phyloP scores from a whole-genome alignment of 2,329 filamentous ascomycete genomes.

The Cercospora sp. region DNA sequence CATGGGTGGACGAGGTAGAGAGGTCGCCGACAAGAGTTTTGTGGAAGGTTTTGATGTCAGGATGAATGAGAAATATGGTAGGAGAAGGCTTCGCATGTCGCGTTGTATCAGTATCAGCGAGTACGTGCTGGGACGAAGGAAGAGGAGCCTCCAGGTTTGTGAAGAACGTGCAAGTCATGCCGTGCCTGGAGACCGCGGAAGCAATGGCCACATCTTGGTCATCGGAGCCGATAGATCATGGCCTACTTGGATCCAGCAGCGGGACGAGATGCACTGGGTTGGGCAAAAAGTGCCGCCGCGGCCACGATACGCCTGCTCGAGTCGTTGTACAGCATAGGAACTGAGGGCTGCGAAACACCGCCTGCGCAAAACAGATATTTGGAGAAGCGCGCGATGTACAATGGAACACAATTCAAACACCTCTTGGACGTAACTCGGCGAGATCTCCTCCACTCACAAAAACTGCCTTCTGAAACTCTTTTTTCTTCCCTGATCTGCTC shows the following conservation, averaged over 20 bases:
- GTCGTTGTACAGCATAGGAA: not conserved
- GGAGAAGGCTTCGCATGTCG: not conserved
- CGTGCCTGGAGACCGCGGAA: too few species aligned
- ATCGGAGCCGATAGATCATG: too few species aligned
- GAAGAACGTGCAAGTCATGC: not conserved
- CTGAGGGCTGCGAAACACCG: too few species aligned
- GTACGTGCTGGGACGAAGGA: too few species aligned
- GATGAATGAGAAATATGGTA: not conserved
- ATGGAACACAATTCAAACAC: not conserved
- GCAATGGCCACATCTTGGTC: too few species aligned
- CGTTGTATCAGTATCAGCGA: not conserved
- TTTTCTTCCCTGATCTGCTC: not conserved
- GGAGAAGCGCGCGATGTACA: not conserved
- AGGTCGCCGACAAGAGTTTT: not conserved
- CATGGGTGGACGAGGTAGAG: slow-evolving; percentile 75
- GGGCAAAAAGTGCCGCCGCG: not conserved
- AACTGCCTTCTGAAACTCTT: not conserved
- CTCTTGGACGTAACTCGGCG: too few species aligned
- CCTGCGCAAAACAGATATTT: not conserved
- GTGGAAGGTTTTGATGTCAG: not conserved
- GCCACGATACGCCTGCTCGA: not conserved
- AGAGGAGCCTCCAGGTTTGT: not conserved
- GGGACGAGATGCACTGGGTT: too few species aligned
- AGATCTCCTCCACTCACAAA: not conserved
- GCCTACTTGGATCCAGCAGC: too few species aligned